A percentile compares a stretch with the other conserved stretches of the same genome.
Evolutionary conservation across 805 yeast species (phyloP).

Genomic region (Candida palmyrensis): DNA sequence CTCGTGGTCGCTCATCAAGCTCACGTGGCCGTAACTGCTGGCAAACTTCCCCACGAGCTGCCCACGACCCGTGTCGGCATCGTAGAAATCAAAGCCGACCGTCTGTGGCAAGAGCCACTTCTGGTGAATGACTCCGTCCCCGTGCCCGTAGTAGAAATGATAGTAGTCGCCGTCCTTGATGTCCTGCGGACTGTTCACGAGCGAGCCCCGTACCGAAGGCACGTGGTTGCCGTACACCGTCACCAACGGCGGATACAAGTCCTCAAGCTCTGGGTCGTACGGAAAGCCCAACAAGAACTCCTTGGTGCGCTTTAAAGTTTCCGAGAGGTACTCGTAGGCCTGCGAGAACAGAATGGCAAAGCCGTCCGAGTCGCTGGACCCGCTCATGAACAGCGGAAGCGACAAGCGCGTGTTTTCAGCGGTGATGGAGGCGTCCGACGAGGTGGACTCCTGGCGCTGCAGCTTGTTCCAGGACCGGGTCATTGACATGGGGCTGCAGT

Average conservation of each 20-base stretch:
- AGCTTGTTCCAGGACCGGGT: too few species aligned
- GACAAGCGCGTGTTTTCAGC: background rate
- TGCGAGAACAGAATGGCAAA: conserved; percentile 43
- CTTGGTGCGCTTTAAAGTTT: conserved; percentile 58
- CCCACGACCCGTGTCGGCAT: conserved; percentile 27
- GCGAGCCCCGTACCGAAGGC: conserved; percentile 81
- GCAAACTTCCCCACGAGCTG: conserved; percentile 65
- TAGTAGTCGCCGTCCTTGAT: conserved; percentile 68
- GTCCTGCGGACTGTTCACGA: conserved; percentile 57
- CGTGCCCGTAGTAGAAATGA: conserved; percentile 80
- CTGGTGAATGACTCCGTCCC: conserved; percentile 90
- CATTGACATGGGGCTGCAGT: conserved; percentile 3
- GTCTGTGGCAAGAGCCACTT: conserved; percentile 77
- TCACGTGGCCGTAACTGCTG: conserved; percentile 71
- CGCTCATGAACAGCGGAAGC: too few species aligned
- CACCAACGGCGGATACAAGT: conserved; percentile 75
- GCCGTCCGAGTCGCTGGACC: too few species aligned
- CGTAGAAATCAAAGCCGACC: conserved; percentile 49
- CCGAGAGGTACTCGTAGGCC: conserved; percentile 57
- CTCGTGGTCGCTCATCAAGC: conserved; percentile 66
- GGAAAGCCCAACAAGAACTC: conserved; percentile 52
- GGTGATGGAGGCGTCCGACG: background rate
- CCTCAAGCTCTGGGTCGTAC: conserved; percentile 41
- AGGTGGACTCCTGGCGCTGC: background rate
- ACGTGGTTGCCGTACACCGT: conserved; percentile 75